Base-by-base conservation (phyloP, 441 rosid genomes). In the Geranium incanum region DNA sequence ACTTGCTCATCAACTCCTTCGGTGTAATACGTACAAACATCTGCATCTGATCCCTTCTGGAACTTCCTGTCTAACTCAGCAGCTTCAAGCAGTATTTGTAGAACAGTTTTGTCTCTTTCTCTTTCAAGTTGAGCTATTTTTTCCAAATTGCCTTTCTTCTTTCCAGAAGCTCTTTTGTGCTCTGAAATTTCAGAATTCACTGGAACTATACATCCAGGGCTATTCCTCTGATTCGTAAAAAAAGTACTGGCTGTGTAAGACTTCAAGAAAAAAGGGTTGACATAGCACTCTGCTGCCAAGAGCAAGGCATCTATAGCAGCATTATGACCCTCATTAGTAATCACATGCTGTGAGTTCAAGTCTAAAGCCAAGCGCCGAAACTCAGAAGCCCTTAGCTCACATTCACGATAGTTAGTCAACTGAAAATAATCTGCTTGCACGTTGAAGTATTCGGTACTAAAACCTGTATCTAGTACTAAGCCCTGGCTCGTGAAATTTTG, bases 221-320 rank as follows among this genome's bases (percentile, higher is more conserved):
- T 21, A 37, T 77, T 78, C 77, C 68, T 50, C 28, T 78, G 68
- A 65, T 70, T 76, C 68, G 68, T 67, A 48, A 63, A 45, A 21
- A 76, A 80, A 72, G 84, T 66, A 74, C 82, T 62, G 76, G 84
- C 77, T 67, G 71, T 77, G 68, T 80, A 80, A 38, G 93, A 86
- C 71, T 75, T 80, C 85, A 89, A 78, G 75, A 91, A 91, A 78
- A 84, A 89, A 1, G 97, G 95, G 78, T 89, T 91, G 78, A 91
- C 86, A 75, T 91, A 88, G 80, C 97, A 91, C 82, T 91, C 97
- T 60, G 95, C 97, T 59, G 97, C 95, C 83, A 88, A 80, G 72
- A 91, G 92, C 79, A 91, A 81, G 73, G 97, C 95, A 86, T 89
- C 95, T 21, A 91, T 78, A 70, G 92, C 85, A 77, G 93, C 97